Base-by-base conservation (phyloP, 495 filamentous ascomycete species). In the Xylaria bambusicola region DNA sequence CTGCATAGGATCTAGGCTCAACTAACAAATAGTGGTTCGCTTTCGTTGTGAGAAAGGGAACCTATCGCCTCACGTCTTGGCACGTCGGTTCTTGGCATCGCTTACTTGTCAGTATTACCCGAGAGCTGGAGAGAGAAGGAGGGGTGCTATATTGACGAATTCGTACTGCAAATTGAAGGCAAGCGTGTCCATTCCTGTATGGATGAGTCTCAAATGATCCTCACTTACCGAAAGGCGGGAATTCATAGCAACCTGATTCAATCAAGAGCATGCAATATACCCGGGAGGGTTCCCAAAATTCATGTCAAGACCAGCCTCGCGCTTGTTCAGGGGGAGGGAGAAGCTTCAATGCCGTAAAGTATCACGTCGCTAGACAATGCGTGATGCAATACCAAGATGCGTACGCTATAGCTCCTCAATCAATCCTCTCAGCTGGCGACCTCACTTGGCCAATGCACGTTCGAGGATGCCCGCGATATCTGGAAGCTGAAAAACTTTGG, bases 51-150 rank as follows among this genome's bases (percentile, higher is more conserved):
- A 38, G 36, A 38, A 38, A 38, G 15, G 13, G 13, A 38, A 38
- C 8, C 6, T 3, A 13, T 38, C 36, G 36, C 36, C 36, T 6
- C 36, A 38, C 15, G 36, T 38, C 36, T 33, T 38, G 36, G 36
- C 36, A 38, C 35, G 23, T 26, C 27, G 20, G 27, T 56, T 56
- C 53, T 56, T 56, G 29, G 42, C 53, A 45, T 44, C 41, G 44
- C 53, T 48, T 47, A 48, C 36, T 5, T 24, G 38, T 26, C n/a
- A 20, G 35, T 48, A 38, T 36, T 56, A 36, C 29, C 26, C 29
- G 29, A 33, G 29, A 10, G 29, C 29, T 42, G 18, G 13, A 8
- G 17, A 18, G 15, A 8, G 20, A 18, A 48, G 33, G 21, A n/a
- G 35, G 35, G 3, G 15, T 6, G 8, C 15, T 12, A 52, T 33